phyloP scores from a whole-genome alignment of 2,329 filamentous ascomycete species.

The Epichloe baconii region DNA sequence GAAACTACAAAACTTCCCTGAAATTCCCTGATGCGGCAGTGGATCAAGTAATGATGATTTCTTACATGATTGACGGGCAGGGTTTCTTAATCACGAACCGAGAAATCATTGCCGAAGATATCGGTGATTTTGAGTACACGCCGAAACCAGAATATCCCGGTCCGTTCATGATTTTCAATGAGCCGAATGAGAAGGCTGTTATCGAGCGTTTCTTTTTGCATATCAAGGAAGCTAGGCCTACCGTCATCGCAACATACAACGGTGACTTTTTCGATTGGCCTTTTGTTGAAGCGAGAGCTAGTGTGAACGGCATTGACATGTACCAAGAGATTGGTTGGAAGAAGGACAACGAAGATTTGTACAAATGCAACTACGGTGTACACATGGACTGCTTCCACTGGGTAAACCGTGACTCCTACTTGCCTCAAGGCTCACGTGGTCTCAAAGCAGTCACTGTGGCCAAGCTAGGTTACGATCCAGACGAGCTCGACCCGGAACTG shows the following conservation, averaged over 20 bases:
- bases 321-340: conserved; percentile 96
- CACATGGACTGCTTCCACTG: conserved; percentile 99
- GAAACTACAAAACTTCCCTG: conserved; percentile 92
- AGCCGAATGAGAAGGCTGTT: conserved; percentile 77
- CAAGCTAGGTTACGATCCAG: conserved; percentile 95
- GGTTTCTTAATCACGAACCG: conserved; percentile 96
- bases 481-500: conserved; percentile 91
- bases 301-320: conserved; percentile 95
- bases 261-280: conserved; percentile 99
- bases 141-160: conserved; percentile 93
- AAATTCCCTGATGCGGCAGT: conserved; percentile 93
- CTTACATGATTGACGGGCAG: conserved; percentile 99
- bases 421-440: conserved; percentile 93
- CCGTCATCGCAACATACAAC: conserved; percentile 99
- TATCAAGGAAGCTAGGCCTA: conserved; percentile 87
- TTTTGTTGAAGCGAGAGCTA: conserved; percentile 87
- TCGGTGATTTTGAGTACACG: conserved; percentile 95
- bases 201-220: conserved; percentile 91
- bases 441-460: conserved; percentile 95
- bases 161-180: conserved; percentile 96
- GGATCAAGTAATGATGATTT: conserved; percentile 99
- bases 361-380: conserved; percentile 88
- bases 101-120: conserved; percentile 95
- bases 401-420: conserved; percentile 97
- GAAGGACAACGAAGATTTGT: conserved; percentile 91